A percentile compares a stretch with the other conserved stretches of the same genome.
These are phyloP conservation scores for Chenopodium album DNA, from an alignment of 148 eudicot species.

Conservation along the genomic window DNA sequence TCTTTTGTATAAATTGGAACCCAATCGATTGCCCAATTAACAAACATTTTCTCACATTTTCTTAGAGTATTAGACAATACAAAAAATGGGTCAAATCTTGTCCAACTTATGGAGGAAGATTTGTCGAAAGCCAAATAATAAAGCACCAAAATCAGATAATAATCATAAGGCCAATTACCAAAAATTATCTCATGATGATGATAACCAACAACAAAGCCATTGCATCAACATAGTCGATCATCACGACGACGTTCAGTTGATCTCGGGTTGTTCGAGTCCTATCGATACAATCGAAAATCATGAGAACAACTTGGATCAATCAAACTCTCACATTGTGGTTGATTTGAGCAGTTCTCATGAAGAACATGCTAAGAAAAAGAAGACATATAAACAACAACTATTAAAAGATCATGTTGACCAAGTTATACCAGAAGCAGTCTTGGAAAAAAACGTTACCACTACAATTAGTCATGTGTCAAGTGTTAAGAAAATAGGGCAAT, in stretches of 20 bases:
- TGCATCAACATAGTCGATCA: constrained; percentile 8
- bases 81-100: constrained; percentile 23
- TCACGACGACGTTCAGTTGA: not conserved
- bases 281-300: not conserved
- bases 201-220: not conserved
- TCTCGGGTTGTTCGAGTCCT: not conserved
- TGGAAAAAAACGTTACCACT: not conserved
- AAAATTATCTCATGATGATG: not conserved
- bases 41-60: too few species aligned
- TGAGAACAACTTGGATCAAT: not conserved
- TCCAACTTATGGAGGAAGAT: constrained; percentile 10
- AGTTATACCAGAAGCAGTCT: not conserved
- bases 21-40: too few species aligned
- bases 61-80: too few species aligned
- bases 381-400: not conserved
- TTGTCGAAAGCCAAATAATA: not conserved
- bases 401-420: not conserved
- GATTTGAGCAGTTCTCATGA: not conserved
- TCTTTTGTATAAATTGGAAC: too few species aligned
- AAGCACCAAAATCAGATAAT: not conserved
- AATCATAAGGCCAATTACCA: not conserved
- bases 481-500: constrained; percentile 19
- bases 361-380: not conserved
- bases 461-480: not conserved
- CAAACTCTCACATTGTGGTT: not conserved